Conservation (phyloP, 73 alveolate species). For the Tetrahymena borealis region DNA sequence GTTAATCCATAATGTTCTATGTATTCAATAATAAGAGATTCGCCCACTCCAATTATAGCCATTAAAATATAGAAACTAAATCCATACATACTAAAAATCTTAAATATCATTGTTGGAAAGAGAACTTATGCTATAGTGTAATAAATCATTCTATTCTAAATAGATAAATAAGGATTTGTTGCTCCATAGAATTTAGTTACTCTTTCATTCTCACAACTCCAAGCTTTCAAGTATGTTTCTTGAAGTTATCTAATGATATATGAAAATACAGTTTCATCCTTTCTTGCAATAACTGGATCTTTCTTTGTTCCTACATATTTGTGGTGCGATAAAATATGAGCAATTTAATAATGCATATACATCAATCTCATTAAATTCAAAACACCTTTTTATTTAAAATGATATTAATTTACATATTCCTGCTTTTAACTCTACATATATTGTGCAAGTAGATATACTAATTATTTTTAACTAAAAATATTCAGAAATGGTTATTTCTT, state of each 20-base stretch:
- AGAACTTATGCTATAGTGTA: background rate
- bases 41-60: background rate
- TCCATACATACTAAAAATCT: background rate
- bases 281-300: background rate
- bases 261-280: background rate
- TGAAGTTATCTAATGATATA: background rate
- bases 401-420: no score
- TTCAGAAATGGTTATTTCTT: no score
- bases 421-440: no score
- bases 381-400: background rate
- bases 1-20: background rate
- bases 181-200: background rate
- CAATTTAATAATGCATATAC: background rate
- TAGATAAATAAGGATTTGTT: background rate
- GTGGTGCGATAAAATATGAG: background rate
- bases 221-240: background rate
- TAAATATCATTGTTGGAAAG: background rate
- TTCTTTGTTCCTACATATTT: background rate
- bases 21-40: background rate
- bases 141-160: background rate
- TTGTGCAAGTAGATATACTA: no score
- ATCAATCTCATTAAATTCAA: background rate
- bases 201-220: background rate
- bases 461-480: no score
- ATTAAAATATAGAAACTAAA: background rate